Percentiles rank a stretch among this genome's conserved stretches.
Conservation (phyloP, 1,139 yeast species). For the Debaryomyces subglobosus region DNA sequence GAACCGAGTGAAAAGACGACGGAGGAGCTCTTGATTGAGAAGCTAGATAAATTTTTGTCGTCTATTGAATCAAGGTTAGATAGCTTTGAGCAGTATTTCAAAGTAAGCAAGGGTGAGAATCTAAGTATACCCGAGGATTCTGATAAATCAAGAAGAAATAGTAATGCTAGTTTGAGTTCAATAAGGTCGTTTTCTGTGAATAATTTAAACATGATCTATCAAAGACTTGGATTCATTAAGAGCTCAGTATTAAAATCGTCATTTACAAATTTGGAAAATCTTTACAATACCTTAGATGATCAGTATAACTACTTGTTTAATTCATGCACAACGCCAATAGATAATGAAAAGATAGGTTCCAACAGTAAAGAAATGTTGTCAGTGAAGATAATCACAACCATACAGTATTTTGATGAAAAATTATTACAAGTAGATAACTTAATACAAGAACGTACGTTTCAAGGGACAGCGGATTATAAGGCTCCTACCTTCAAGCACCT, state of each 20-base stretch:
- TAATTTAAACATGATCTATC: constrained; percentile 44
- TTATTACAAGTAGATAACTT: constrained; percentile 53
- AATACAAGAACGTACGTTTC: constrained; percentile 41
- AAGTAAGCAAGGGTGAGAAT: constrained; percentile 26
- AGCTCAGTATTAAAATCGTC: constrained; percentile 46
- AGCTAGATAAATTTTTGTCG: constrained; percentile 53
- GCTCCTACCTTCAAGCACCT: constrained; percentile 41
- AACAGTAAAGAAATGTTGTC: constrained; percentile 38
- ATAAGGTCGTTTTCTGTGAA: constrained; percentile 36
- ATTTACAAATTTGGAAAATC: constrained; percentile 47
- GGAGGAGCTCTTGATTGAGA: constrained; percentile 54
- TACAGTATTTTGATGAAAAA: constrained; percentile 60
- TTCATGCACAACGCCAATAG: constrained; percentile 17
- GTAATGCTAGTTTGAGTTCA: constrained; percentile 31
- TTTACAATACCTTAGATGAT: constrained; percentile 56
- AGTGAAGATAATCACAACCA: constrained; percentile 52
- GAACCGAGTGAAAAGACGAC: constrained; percentile 23
- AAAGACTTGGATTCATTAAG: constrained; percentile 45
- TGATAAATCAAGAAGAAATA: constrained; percentile 23
- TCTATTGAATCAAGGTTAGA: constrained; percentile 58
- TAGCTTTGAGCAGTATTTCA: constrained; percentile 54
- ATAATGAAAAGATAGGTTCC: constrained; percentile 17
- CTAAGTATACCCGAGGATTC: constrained; percentile 11
- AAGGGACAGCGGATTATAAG: constrained; percentile 33
- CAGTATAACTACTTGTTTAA: constrained; percentile 53